Evolutionary conservation across 257 asterid genomes (phyloP).

Genomic region (Scutellaria baicalensis): DNA sequence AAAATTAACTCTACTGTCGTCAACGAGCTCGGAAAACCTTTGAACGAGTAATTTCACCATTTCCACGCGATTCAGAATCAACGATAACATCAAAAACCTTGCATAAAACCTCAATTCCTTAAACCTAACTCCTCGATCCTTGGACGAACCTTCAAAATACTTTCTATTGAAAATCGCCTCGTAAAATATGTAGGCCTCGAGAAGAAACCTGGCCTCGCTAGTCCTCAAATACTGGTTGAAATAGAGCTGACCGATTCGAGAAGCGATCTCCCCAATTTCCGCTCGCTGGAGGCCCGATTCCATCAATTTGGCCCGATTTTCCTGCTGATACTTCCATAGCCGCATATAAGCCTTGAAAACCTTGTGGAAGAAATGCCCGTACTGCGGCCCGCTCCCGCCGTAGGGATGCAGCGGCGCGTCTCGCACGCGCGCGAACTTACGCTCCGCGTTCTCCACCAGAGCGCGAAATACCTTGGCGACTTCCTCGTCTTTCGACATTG

Average conservation of each 20-base stretch:
- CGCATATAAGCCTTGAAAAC: constrained; percentile 82
- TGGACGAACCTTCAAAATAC: constrained; percentile 74
- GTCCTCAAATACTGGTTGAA: constrained; percentile 89
- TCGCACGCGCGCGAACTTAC: constrained; percentile 83
- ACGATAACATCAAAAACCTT: constrained; percentile 80
- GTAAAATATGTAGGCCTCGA: constrained; percentile 84
- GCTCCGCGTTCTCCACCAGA: constrained; percentile 75
- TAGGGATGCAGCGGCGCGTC: constrained; percentile 87
- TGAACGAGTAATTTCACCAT: constrained; percentile 73
- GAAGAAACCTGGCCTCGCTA: constrained; percentile 82
- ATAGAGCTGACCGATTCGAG: constrained; percentile 92
- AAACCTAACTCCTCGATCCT: constrained; percentile 77
- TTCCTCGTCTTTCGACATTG: constrained; percentile 53
- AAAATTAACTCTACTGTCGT: constrained; percentile 64
- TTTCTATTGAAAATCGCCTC: constrained; percentile 79
- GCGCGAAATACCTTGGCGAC: constrained; percentile 53
- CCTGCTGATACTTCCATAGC: constrained; percentile 92
- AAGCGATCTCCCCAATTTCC: constrained; percentile 99
- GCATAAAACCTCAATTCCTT: constrained; percentile 95
- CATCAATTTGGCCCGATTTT: constrained; percentile 59
- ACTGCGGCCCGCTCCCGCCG: constrained; percentile 49
- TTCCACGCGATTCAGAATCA: constrained; percentile 65
- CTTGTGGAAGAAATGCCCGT: constrained; percentile 62
- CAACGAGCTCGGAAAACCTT: constrained; percentile 75
- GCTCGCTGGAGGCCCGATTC: constrained; percentile 83